A percentile compares a stretch with the other conserved stretches of the same genome.
These are phyloP conservation scores for Lachnellula suecica DNA, from an alignment of 2,329 filamentous ascomycete species.

Conservation along the genomic window DNA sequence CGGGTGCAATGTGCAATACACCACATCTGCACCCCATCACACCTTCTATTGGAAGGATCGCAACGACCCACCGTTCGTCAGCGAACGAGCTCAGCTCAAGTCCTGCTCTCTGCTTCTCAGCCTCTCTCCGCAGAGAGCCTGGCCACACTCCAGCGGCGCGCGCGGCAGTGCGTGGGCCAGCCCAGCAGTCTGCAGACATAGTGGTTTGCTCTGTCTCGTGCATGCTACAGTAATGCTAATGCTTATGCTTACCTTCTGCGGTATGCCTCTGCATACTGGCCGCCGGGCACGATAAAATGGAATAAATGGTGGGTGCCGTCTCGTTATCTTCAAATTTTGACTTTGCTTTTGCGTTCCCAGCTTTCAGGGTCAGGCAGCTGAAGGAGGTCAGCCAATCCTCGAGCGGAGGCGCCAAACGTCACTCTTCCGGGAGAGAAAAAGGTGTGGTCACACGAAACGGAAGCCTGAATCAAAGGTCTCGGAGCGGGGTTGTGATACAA, in stretches of 20 bases:
- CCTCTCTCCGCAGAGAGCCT: too few relatives aligned
- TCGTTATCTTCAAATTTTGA: too few relatives aligned
- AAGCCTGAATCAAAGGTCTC: slow-evolving; percentile 1
- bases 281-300: too few relatives aligned
- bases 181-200: too few relatives aligned
- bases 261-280: too few relatives aligned
- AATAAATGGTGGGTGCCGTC: too few relatives aligned
- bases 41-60: not conserved
- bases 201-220: too few relatives aligned
- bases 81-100: not conserved
- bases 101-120: not conserved
- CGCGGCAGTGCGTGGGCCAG: too few relatives aligned
- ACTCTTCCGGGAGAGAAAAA: not conserved
- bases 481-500: not conserved
- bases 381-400: not conserved
- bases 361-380: not conserved
- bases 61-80: not conserved
- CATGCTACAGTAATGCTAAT: too few relatives aligned
- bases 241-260: too few relatives aligned
- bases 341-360: not conserved
- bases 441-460: slow-evolving; percentile 4
- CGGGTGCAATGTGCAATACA: not conserved
- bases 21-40: not conserved
- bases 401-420: not conserved
- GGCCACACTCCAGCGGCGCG: too few relatives aligned